These are phyloP conservation scores for Puya raimondii DNA, from an alignment of 176 grass and related monocot species.

Conservation along the genomic window DNA sequence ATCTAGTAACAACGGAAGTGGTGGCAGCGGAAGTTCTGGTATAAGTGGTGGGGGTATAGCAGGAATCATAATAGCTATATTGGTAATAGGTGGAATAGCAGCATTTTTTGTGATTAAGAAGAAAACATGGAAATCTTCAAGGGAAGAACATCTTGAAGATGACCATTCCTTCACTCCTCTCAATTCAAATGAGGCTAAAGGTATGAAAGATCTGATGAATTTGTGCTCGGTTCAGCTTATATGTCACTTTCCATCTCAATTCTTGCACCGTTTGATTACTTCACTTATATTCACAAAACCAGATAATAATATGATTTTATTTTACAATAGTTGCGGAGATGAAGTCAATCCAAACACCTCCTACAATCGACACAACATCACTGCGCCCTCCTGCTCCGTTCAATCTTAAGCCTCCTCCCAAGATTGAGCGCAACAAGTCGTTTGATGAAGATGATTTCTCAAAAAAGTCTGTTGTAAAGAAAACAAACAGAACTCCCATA, in stretches of 20 bases:
- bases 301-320: background rate
- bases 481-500: constrained; percentile 39
- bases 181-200: constrained; percentile 62
- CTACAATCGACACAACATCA: constrained; percentile 36
- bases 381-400: constrained; percentile 37
- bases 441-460: constrained; percentile 73
- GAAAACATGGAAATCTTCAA: constrained; percentile 41
- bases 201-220: constrained; percentile 23
- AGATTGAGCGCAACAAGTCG: constrained; percentile 60
- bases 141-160: constrained; percentile 50
- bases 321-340: constrained; percentile 36
- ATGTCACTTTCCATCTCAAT: no score
- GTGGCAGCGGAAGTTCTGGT: constrained; percentile 49
- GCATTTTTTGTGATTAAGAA: constrained; percentile 70
- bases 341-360: constrained; percentile 44
- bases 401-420: constrained; percentile 66
- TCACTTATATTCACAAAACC: background rate
- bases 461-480: constrained; percentile 49
- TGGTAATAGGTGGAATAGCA: constrained; percentile 60
- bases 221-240: background rate
- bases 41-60: constrained; percentile 70
- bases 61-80: constrained; percentile 72
- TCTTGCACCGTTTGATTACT: background rate
- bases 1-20: constrained; percentile 24
- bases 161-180: constrained; percentile 63